phyloP scores from a whole-genome alignment of 1,284 basidiomycete genomes.

The Coniferiporia sulphurascens region DNA sequence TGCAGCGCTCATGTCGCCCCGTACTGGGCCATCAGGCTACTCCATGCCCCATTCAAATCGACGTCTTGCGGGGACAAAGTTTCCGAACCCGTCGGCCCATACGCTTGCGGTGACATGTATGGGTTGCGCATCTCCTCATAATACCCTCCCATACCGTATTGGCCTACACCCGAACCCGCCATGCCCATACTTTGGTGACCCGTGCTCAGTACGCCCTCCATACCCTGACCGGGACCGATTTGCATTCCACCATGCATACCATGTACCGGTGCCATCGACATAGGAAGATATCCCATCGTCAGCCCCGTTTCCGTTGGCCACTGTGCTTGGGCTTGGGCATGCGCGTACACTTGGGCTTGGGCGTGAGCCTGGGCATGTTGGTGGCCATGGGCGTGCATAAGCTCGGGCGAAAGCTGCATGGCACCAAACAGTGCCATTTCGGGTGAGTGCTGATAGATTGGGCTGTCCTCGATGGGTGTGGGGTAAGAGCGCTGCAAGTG shows the following conservation, averaged over 20 bases:
- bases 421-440: constrained; percentile 16
- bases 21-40: constrained; percentile 12
- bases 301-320: constrained; percentile 15
- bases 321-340: constrained; percentile 16
- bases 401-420: constrained; percentile 19
- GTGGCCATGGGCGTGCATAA: constrained; percentile 22
- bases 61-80: constrained; percentile 9
- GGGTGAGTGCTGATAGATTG: constrained; percentile 11
- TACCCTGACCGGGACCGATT: background rate
- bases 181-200: background rate
- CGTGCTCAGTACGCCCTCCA: background rate
- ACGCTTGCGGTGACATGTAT: constrained; percentile 3
- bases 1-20: background rate
- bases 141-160: constrained; percentile 1
- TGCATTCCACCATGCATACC: constrained; percentile 1
- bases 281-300: constrained; percentile 15
- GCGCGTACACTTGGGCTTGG: constrained; percentile 24
- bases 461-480: constrained; percentile 9
- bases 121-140: constrained; percentile 5
- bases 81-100: constrained; percentile 4
- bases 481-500: constrained; percentile 2
- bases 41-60: constrained; percentile 12
- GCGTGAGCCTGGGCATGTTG: constrained; percentile 20
- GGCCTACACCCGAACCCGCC: background rate
- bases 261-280: constrained; percentile 15